Conservation (phyloP, 148 eudicot species). For the Amaranthus hypochondriacus region DNA sequence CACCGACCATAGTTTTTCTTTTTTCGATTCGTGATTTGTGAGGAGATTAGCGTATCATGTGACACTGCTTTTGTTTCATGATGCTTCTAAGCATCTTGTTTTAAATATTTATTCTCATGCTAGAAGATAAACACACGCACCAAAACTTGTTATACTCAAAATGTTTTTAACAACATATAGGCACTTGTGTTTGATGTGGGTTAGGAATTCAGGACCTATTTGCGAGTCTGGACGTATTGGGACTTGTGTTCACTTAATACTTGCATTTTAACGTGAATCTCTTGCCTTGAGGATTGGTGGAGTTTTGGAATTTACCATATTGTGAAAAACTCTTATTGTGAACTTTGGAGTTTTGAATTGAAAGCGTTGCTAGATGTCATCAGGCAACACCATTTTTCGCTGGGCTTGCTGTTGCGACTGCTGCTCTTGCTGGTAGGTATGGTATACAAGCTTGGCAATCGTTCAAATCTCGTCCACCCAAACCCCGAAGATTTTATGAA, state of each 20-base stretch:
- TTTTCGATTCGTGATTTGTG: too few relatives aligned
- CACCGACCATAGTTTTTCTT: too few relatives aligned
- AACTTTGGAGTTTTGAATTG: constrained; percentile 25
- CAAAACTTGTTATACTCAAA: not conserved
- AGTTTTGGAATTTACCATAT: not conserved
- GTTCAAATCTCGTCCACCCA: constrained; percentile 55
- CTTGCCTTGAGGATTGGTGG: not conserved
- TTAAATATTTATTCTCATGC: not conserved
- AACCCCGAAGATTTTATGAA: constrained; percentile 55
- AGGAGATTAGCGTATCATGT: too few relatives aligned
- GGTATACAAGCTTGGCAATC: constrained; percentile 73
- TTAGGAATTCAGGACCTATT: not conserved
- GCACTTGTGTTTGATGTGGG: too few relatives aligned
- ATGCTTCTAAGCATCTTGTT: not conserved
- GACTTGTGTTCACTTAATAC: not conserved
- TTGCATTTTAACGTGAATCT: constrained; percentile 2
- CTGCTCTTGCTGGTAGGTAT: constrained; percentile 71
- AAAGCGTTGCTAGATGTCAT: constrained; percentile 35
- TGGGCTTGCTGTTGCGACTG: constrained; percentile 62
- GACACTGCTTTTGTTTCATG: not conserved
- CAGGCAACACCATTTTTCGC: constrained; percentile 63
- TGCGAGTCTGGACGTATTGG: not conserved
- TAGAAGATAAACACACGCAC: not conserved
- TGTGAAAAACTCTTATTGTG: not conserved
- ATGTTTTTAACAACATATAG: too few relatives aligned